A percentile compares a stretch with the other conserved stretches of the same genome.
These are phyloP conservation scores for Xylaria arbuscula DNA, from an alignment of 2,329 filamentous ascomycete species.

Conservation along the genomic window DNA sequence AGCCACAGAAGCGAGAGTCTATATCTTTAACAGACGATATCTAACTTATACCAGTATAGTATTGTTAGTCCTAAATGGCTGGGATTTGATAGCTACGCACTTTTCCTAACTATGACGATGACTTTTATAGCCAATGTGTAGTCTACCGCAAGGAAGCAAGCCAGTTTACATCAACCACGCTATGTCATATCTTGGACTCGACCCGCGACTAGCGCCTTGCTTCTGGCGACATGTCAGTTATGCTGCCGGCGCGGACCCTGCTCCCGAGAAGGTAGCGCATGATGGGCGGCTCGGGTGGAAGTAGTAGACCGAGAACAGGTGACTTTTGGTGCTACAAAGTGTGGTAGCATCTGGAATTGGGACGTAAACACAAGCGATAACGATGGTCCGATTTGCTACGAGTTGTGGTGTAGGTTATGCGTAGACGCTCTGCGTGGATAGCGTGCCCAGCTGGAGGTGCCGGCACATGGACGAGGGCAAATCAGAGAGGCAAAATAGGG, in stretches of 20 bases:
- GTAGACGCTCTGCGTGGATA: conserved; percentile 23
- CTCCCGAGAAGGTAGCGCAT: not conserved
- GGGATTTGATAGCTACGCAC: not conserved
- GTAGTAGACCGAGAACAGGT: not conserved
- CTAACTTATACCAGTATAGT: not conserved
- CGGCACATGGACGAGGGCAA: conserved; percentile 28
- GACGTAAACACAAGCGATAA: not conserved
- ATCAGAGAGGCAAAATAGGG: conserved; percentile 21
- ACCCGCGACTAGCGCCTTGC: conserved; percentile 3
- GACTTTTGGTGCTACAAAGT: not conserved
- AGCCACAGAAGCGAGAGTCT: not conserved
- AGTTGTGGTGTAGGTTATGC: not conserved
- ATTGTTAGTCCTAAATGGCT: not conserved
- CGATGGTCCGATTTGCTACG: not conserved
- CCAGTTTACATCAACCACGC: not conserved
- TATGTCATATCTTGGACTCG: not conserved
- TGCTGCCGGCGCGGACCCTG: not conserved
- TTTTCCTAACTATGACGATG: not conserved
- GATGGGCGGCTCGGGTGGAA: not conserved
- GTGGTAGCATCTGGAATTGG: not conserved
- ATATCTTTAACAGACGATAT: not conserved
- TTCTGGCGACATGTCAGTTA: conserved; percentile 5
- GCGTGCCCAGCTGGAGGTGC: conserved; percentile 5
- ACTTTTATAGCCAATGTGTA: not conserved
- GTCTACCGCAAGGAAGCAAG: not conserved